Conservation (phyloP, 1,284 basidiomycete species). For the Rhodotorula sp. region DNA sequence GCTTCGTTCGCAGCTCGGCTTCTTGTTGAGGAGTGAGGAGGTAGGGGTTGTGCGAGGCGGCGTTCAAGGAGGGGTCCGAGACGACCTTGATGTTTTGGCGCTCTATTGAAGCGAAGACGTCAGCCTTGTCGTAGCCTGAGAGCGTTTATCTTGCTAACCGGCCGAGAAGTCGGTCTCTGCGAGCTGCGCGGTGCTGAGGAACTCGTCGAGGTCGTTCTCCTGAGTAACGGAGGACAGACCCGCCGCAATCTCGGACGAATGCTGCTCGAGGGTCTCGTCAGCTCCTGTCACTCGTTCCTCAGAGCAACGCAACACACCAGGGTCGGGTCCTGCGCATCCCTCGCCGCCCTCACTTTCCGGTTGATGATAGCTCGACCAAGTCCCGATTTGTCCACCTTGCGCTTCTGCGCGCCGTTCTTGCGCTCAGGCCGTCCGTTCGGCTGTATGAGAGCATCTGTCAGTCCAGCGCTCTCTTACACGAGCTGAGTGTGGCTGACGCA, state of each 20-base stretch:
- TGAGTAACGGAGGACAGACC: slow-evolving; percentile 91
- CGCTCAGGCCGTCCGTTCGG: slow-evolving; percentile 30
- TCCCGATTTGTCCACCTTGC: slow-evolving; percentile 56
- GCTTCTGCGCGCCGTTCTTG: slow-evolving; percentile 41
- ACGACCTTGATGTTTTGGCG: slow-evolving; percentile 90
- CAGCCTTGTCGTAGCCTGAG: no score
- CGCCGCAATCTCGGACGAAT: slow-evolving; percentile 71
- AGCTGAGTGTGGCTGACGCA: no score
- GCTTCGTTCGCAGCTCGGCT: slow-evolving; percentile 66
- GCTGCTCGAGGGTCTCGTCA: slow-evolving; percentile 54
- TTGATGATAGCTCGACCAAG: slow-evolving; percentile 90
- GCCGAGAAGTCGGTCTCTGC: slow-evolving; percentile 98
- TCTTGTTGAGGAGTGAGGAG: slow-evolving; percentile 83
- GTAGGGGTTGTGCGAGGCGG: slow-evolving; percentile 71
- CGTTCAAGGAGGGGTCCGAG: slow-evolving; percentile 58
- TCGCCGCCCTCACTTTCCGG: slow-evolving; percentile 76
- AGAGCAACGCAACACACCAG: slow-evolving; percentile 57
- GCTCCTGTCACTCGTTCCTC: background rate
- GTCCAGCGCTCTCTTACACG: no score
- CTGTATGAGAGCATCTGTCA: background rate
- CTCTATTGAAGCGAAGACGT: slow-evolving; percentile 57
- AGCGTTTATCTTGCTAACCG: slow-evolving; percentile 56
- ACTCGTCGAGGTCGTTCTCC: slow-evolving; percentile 93
- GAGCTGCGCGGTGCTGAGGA: slow-evolving; percentile 89
- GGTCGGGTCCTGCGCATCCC: slow-evolving; percentile 66